Evolutionary conservation across 164 flowering plant genomes (phyloP).

Genomic region (Stephania japonica): DNA sequence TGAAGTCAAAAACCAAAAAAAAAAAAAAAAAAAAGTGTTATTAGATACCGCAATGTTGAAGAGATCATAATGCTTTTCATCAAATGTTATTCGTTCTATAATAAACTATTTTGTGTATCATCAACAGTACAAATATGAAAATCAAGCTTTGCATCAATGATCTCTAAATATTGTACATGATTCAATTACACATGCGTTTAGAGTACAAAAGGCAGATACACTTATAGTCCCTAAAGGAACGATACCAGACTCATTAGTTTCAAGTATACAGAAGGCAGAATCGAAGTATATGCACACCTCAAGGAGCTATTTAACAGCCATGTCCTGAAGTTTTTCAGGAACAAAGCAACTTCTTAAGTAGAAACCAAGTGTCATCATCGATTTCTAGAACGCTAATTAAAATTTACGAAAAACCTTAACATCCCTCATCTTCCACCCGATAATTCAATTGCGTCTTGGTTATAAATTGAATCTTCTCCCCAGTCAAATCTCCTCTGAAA

Average conservation of each 20-base stretch:
- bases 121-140: no score
- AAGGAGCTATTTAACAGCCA: neutral
- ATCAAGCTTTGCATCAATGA: neutral
- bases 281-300: neutral
- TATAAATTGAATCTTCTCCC: slow-evolving; percentile 81
- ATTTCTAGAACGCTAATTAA: neutral
- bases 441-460: slow-evolving; percentile 79
- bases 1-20: no score
- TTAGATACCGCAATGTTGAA: no score
- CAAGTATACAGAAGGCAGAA: neutral
- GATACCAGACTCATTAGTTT: neutral
- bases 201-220: neutral
- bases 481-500: slow-evolving; percentile 77
- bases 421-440: slow-evolving; percentile 83
- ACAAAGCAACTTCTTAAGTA: neutral
- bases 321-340: neutral
- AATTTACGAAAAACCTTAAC: neutral
- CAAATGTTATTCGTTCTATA: no score
- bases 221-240: neutral
- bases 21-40: no score
- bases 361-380: neutral
- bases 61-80: no score
- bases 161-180: neutral
- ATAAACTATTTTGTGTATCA: no score
- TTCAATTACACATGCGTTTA: neutral